A percentile compares a stretch with the other conserved stretches of the same genome.
Conservation (phyloP, 1,139 yeast species). For the Insectozyma bohioensis region DNA sequence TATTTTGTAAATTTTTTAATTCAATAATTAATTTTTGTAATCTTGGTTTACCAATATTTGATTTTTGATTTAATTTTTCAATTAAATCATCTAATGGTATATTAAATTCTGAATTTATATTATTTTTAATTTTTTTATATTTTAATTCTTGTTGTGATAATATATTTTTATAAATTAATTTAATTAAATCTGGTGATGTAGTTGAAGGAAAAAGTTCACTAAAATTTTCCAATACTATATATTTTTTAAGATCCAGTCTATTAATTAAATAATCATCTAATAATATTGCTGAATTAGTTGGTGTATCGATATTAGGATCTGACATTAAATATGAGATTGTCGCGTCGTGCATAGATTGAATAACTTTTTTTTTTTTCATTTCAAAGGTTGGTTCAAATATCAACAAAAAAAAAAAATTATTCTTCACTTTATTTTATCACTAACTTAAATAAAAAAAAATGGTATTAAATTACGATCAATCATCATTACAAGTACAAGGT, state of each 20-base stretch:
- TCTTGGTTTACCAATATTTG: conserved; percentile 5
- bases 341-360: background rate
- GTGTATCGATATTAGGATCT: no score
- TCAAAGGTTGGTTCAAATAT: no score
- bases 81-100: conserved; percentile 21
- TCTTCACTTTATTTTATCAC: background rate
- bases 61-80: conserved; percentile 4
- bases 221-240: conserved; percentile 11
- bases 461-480: conserved; percentile 17
- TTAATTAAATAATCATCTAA: conserved; percentile 13
- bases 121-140: conserved; percentile 15
- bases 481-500: conserved; percentile 64
- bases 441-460: background rate
- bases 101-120: conserved; percentile 22
- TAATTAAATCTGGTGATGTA: conserved; percentile 7
- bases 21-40: conserved; percentile 5
- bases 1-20: conserved; percentile 5
- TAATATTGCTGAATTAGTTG: conserved; percentile 9
- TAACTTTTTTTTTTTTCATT: background rate
- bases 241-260: conserved; percentile 14
- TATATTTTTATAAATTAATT: conserved; percentile 19
- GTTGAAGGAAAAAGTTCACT: conserved; percentile 13
- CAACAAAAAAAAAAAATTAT: conserved; percentile 1
- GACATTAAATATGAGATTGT: conserved; percentile 3
- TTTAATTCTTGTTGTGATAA: conserved; percentile 20